These are phyloP conservation scores for Angomonas desouzai DNA, from an alignment of 208 protist genomes.

Conservation along the genomic window DNA sequence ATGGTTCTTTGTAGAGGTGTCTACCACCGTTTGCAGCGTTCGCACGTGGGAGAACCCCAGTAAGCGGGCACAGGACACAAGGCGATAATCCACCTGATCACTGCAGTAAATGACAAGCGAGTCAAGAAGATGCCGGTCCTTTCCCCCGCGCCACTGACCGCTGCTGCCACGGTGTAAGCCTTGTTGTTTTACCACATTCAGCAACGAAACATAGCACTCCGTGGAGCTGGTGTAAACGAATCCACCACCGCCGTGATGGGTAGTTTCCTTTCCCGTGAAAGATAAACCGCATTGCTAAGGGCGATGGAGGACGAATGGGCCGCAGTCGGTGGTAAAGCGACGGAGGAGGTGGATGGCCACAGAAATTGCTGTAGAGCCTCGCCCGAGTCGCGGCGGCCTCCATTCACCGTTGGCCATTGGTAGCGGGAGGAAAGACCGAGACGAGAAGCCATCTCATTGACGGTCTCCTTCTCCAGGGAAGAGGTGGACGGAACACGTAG, in stretches of 20 bases:
- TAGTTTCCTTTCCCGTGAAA: background rate
- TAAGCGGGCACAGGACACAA: conserved; percentile 43
- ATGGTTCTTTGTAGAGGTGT: conserved; percentile 28
- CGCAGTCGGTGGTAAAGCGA: background rate
- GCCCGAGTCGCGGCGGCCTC: background rate
- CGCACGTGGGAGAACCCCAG: conserved; percentile 56
- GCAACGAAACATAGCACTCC: conserved; percentile 50
- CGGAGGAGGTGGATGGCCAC: background rate
- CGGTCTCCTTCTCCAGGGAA: background rate
- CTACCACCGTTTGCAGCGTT: conserved; percentile 42
- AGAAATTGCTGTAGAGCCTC: background rate
- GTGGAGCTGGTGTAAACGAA: conserved; percentile 33
- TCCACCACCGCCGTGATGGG: conserved; percentile 31
- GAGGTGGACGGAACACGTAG: no score
- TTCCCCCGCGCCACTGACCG: background rate
- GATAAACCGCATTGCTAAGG: background rate
- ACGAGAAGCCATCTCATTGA: background rate
- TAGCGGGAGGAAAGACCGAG: background rate
- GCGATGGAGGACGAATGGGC: background rate
- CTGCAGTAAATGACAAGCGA: conserved; percentile 61
- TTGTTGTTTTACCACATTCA: conserved; percentile 51
- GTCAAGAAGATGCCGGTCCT: background rate
- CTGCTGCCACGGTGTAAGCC: conserved; percentile 32
- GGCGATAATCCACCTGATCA: conserved; percentile 56
- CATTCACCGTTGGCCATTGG: background rate